A percentile compares a stretch with the other conserved stretches of the same genome.
phyloP scores from a whole-genome alignment of 352 stramenopile species.

The Sclerospora graminicola region DNA sequence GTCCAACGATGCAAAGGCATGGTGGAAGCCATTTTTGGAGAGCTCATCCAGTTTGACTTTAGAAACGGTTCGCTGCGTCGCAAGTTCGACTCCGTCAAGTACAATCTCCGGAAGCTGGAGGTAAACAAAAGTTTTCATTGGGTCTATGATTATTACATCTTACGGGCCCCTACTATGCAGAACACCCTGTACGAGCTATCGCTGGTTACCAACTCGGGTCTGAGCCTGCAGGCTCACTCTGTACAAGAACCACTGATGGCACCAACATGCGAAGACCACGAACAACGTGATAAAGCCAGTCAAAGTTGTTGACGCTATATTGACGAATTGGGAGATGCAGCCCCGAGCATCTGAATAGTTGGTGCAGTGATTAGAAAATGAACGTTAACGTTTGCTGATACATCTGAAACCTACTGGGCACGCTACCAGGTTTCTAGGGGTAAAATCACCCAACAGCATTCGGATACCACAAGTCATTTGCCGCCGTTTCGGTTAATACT shows the following conservation, averaged over 20 bases:
- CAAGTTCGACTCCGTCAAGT: constrained; percentile 94
- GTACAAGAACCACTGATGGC: constrained; percentile 20
- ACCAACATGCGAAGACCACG: constrained; percentile 11
- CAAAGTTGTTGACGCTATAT: too few species aligned
- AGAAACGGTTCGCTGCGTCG: constrained; percentile 87
- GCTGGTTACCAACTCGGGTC: constrained; percentile 56
- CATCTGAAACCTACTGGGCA: too few species aligned
- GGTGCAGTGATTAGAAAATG: too few species aligned
- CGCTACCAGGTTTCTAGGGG: too few species aligned
- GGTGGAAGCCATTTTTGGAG: constrained; percentile 80
- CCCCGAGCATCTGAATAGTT: too few species aligned
- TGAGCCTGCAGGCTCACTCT: constrained; percentile 37
- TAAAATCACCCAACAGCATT: too few species aligned
- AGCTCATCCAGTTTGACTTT: constrained; percentile 92
- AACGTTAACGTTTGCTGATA: too few species aligned
- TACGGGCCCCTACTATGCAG: constrained; percentile 13
- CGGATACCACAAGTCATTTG: too few species aligned
- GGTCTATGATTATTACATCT: background rate
- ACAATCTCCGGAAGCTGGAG: constrained; percentile 90
- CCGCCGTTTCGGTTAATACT: too few species aligned
- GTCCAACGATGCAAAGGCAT: constrained; percentile 78
- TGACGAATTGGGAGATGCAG: too few species aligned
- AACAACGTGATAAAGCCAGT: constrained; percentile 2
- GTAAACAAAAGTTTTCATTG: constrained; percentile 11
- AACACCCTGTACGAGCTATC: constrained; percentile 92